Percentiles rank a stretch among this genome's conserved stretches.
Evolutionary conservation across 805 yeast genomes (phyloP).

Genomic region (Metschnikowia bowlesiae): DNA sequence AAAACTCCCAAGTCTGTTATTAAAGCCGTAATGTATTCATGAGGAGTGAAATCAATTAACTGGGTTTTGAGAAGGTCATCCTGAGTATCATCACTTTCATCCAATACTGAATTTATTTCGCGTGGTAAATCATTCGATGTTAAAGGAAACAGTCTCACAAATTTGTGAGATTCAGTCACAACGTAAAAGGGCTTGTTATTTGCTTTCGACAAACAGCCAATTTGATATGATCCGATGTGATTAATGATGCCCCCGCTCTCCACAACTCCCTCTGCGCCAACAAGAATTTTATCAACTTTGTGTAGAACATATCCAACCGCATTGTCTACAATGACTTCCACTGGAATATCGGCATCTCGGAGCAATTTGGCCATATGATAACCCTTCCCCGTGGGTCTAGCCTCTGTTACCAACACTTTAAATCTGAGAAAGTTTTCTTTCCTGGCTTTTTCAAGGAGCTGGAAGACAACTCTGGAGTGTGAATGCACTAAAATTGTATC

Average conservation of each 20-base stretch:
- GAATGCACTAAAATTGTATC: slow-evolving; percentile 89
- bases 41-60: slow-evolving; percentile 87
- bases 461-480: slow-evolving; percentile 82
- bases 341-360: slow-evolving; percentile 74
- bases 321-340: slow-evolving; percentile 80
- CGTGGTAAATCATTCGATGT: slow-evolving; percentile 86
- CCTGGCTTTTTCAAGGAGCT: slow-evolving; percentile 72
- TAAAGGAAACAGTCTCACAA: slow-evolving; percentile 92
- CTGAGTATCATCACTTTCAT: slow-evolving; percentile 19
- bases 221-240: slow-evolving; percentile 90
- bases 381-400: slow-evolving; percentile 80
- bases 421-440: slow-evolving; percentile 70
- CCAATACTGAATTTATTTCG: slow-evolving; percentile 23
- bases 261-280: slow-evolving; percentile 99
- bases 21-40: slow-evolving; percentile 89
- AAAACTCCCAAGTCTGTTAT: slow-evolving; percentile 95
- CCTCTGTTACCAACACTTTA: slow-evolving; percentile 88
- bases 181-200: slow-evolving; percentile 93
- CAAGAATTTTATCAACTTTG: slow-evolving; percentile 86
- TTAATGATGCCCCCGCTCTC: slow-evolving; percentile 98
- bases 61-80: slow-evolving; percentile 28
- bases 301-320: slow-evolving; percentile 92
- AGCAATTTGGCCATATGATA: slow-evolving; percentile 64
- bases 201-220: slow-evolving; percentile 85
- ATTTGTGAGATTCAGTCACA: slow-evolving; percentile 91